phyloP scores from a whole-genome alignment of 192 early-diverging fungal species.

The Backusella parvicylindrica region DNA sequence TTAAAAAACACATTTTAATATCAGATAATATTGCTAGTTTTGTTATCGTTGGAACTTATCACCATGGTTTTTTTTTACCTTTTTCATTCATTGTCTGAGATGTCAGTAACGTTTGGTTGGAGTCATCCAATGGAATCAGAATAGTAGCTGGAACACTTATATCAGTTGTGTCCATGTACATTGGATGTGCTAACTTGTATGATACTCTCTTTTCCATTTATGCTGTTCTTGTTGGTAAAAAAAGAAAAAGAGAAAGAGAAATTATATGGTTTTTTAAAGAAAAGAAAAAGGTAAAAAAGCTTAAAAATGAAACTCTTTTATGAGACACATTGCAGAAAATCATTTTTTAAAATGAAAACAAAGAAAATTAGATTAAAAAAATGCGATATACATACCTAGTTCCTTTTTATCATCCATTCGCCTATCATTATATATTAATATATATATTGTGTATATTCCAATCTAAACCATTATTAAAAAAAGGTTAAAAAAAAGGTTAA shows the following conservation, averaged over 20 bases:
- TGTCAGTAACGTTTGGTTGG: not conserved
- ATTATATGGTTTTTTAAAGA: not conserved
- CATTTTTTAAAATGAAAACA: not conserved
- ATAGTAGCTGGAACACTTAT: not conserved
- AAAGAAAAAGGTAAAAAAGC: not conserved
- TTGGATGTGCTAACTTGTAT: not conserved
- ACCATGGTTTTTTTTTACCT: not conserved
- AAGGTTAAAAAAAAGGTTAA: not conserved
- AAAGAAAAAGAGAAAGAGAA: not conserved
- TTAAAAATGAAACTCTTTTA: not conserved
- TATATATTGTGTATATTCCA: not conserved
- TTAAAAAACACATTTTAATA: not conserved
- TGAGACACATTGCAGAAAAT: not conserved
- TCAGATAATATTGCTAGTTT: not conserved
- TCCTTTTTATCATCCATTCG: not conserved
- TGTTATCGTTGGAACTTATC: not conserved
- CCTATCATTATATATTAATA: not conserved
- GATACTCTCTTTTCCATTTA: not conserved
- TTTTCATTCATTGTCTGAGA: not conserved
- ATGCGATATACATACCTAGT: too few relatives aligned
- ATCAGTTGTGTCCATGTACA: not conserved
- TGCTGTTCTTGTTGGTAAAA: not conserved
- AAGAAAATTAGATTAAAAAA: too few relatives aligned
- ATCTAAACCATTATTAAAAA: not conserved
- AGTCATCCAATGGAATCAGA: not conserved